Evolutionary conservation across 495 filamentous ascomycete genomes (phyloP).

Genomic region (Diplogelasinospora grovesii): DNA sequence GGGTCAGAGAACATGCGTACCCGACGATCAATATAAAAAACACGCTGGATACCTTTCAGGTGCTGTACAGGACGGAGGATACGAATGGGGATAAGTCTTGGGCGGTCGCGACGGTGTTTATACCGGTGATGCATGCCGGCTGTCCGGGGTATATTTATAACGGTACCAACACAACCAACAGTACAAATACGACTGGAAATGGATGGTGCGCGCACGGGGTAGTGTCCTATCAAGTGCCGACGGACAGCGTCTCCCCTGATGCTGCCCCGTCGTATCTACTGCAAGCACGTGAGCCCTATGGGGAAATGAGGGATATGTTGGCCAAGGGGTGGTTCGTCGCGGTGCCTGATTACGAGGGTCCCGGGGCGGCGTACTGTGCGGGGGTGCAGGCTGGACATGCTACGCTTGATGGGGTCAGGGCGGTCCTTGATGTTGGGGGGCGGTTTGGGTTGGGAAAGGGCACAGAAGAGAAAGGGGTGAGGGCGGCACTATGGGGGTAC

Average conservation of each 20-base stretch:
- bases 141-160: too few species aligned
- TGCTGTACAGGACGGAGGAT: constrained; percentile 47
- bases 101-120: constrained; percentile 45
- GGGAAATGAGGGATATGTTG: constrained; percentile 16
- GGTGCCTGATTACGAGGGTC: constrained; percentile 44
- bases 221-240: constrained; percentile 15
- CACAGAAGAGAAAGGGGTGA: too few species aligned
- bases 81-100: constrained; percentile 34
- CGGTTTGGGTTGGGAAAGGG: constrained; percentile 4
- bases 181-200: too few species aligned
- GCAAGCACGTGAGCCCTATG: constrained; percentile 16
- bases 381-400: constrained; percentile 39
- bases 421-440: constrained; percentile 24
- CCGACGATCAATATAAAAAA: constrained; percentile 15
- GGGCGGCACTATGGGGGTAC: constrained; percentile 46
- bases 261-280: constrained; percentile 13
- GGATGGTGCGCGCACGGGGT: too few species aligned
- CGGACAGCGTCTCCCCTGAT: constrained; percentile 11
- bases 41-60: constrained; percentile 33
- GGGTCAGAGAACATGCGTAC: constrained; percentile 34
- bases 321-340: constrained; percentile 31
- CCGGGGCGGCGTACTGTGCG: constrained; percentile 34
- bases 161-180: too few species aligned
- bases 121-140: too few species aligned
- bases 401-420: constrained; percentile 41